Conservation (phyloP, 768 basidiomycete genomes). For the Rhizopogon sp. region DNA sequence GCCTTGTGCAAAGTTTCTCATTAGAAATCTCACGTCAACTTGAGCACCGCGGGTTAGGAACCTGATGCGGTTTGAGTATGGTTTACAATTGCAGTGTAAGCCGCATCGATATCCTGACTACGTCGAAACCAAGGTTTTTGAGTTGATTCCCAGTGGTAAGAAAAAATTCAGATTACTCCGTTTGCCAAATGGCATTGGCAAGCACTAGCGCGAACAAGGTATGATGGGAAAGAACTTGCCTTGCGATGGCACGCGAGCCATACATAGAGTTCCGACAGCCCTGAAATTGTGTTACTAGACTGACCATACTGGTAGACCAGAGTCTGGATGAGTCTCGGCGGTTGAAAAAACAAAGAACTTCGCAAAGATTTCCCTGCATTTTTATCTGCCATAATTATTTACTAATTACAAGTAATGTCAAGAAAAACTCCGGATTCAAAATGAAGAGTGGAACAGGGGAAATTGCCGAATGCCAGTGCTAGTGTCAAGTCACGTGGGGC, state of each 20-base stretch:
- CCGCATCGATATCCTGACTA: background rate
- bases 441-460: background rate
- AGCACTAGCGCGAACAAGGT: background rate
- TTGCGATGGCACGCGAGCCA: background rate
- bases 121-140: background rate
- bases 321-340: too few relatives aligned
- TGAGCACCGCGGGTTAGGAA: background rate
- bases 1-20: background rate
- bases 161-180: background rate
- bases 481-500: background rate
- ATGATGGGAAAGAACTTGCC: background rate
- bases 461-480: background rate
- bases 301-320: too few relatives aligned
- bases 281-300: background rate
- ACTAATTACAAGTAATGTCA: background rate
- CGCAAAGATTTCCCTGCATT: background rate
- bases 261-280: background rate
- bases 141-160: too few relatives aligned
- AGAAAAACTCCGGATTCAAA: too few relatives aligned
- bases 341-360: background rate
- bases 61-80: background rate
- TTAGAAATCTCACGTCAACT: conserved; percentile 1
- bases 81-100: background rate
- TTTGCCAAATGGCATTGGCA: background rate
- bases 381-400: background rate